Evolutionary conservation across 2,329 filamentous ascomycete species (phyloP).

Genomic region (Epichloe hybrida): DNA sequence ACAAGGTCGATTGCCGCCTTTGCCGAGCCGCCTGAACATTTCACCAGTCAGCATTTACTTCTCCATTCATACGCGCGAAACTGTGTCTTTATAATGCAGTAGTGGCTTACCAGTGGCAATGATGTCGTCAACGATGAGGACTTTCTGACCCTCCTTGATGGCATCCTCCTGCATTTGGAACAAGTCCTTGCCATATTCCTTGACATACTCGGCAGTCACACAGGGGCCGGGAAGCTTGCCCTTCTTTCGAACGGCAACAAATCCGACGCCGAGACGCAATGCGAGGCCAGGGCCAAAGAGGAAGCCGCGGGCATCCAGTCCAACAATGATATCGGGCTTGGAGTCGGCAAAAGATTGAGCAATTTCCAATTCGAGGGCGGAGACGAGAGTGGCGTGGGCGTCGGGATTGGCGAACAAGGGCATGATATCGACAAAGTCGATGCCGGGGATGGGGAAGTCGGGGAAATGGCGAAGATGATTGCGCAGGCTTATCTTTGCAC

Average conservation of each 20-base stretch:
- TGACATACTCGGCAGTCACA: constrained; percentile 74
- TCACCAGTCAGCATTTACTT: not conserved
- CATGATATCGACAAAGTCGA: constrained; percentile 96
- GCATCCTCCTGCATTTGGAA: constrained; percentile 92
- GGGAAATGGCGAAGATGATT: constrained; percentile 68
- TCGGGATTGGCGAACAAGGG: constrained; percentile 74
- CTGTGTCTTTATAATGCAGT: not conserved
- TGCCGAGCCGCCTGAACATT: constrained; percentile 68
- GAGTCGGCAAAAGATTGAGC: constrained; percentile 43
- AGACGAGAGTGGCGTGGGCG: constrained; percentile 64
- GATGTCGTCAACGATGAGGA: constrained; percentile 91
- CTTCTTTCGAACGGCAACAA: constrained; percentile 88
- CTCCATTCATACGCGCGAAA: not conserved
- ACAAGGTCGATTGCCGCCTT: constrained; percentile 78
- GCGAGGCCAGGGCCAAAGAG: constrained; percentile 87
- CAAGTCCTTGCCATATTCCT: constrained; percentile 90
- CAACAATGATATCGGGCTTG: constrained; percentile 80
- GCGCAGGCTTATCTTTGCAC: constrained; percentile 58
- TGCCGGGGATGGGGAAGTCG: constrained; percentile 84
- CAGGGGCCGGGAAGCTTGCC: constrained; percentile 90
- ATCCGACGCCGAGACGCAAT: constrained; percentile 66
- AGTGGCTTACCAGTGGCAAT: constrained; percentile 77
- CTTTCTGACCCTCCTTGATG: constrained; percentile 74
- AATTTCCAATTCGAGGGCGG: constrained; percentile 75
- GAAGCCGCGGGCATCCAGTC: constrained; percentile 88